A percentile compares a stretch with the other conserved stretches of the same genome.
These are phyloP conservation scores for Gossypium gossypioides DNA, from an alignment of 441 rosid genomes.

Conservation along the genomic window DNA sequence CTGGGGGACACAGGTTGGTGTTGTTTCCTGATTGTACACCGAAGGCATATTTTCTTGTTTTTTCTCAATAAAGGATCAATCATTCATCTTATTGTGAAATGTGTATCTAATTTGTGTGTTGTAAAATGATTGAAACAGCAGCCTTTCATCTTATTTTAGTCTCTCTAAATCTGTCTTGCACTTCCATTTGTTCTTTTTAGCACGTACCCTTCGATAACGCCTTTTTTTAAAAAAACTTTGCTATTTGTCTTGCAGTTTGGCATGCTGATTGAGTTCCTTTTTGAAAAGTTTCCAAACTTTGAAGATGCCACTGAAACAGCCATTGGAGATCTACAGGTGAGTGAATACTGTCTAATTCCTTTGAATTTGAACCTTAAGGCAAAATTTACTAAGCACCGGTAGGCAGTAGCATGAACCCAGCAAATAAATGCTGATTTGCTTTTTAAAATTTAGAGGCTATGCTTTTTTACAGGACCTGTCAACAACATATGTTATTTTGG, in stretches of 20 bases:
- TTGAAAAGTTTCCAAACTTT: conserved; percentile 61
- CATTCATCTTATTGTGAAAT: not conserved
- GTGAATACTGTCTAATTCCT: conserved; percentile 7
- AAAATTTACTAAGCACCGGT: not conserved
- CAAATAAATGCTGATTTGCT: not conserved
- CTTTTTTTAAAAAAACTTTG: not conserved
- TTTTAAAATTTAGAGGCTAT: not conserved
- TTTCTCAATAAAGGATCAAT: not conserved
- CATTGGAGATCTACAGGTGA: conserved; percentile 87
- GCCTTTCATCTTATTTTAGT: not conserved
- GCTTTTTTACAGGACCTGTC: not conserved
- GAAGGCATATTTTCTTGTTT: not conserved
- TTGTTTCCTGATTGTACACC: not conserved
- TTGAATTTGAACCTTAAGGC: conserved; percentile 11
- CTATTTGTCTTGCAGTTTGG: conserved; percentile 60
- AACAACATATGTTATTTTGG: not conserved
- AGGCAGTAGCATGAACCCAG: not conserved
- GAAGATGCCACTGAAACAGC: conserved; percentile 62
- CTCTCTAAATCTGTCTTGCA: not conserved
- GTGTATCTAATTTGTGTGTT: not conserved
- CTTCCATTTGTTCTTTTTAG: not conserved
- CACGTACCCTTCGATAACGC: not conserved
- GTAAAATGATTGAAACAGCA: too few species aligned
- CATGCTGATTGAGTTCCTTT: conserved; percentile 84
- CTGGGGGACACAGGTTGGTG: conserved; percentile 92